These are phyloP conservation scores for Xylaria sp. DNA, from an alignment of 2,329 filamentous ascomycete genomes.

Conservation along the genomic window DNA sequence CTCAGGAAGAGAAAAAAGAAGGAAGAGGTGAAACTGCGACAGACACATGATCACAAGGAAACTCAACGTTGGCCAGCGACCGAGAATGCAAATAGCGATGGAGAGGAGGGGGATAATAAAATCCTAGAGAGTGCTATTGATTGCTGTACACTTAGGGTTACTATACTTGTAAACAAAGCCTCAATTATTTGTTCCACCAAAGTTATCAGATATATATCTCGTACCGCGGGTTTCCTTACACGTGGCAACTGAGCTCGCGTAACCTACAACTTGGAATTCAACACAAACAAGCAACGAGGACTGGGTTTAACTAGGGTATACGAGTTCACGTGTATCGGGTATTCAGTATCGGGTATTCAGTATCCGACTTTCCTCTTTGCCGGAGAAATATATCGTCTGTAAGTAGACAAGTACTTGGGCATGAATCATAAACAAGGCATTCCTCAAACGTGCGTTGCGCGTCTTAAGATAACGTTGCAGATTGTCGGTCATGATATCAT, in stretches of 20 bases:
- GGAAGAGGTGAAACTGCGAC: not conserved
- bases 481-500: conserved; percentile 6
- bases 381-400: not conserved
- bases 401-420: not conserved
- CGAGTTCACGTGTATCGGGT: not conserved
- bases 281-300: not conserved
- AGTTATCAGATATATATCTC: too few species aligned
- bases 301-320: not conserved
- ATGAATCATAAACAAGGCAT: conserved; percentile 10
- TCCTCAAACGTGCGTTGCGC: not conserved
- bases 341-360: not conserved
- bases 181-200: too few species aligned
- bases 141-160: too few species aligned
- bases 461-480: not conserved
- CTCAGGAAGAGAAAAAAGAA: not conserved
- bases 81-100: not conserved
- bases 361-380: not conserved
- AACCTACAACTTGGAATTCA: not conserved
- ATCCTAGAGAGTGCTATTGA: too few species aligned
- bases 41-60: not conserved
- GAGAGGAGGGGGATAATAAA: not conserved
- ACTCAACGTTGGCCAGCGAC: not conserved
- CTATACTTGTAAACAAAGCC: too few species aligned
- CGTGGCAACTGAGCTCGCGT: not conserved
- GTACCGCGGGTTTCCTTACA: too few species aligned